Percentiles rank a stretch among this genome's conserved stretches.
These are phyloP conservation scores for Inonotus hispidus DNA, from an alignment of 1,284 basidiomycete species.

Conservation along the genomic window DNA sequence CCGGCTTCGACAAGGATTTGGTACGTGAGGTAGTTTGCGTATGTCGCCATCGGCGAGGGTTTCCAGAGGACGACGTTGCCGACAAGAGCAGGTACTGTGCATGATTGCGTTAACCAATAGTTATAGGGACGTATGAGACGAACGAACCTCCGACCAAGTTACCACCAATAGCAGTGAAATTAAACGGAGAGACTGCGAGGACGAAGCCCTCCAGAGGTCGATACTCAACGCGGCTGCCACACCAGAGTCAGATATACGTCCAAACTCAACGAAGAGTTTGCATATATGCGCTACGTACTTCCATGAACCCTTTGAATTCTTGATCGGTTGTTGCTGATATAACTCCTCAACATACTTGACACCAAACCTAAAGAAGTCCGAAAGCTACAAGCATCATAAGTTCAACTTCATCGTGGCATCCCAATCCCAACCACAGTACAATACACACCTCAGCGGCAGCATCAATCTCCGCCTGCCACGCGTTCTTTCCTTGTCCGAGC, in stretches of 20 bases:
- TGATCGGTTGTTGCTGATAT: conserved; percentile 84
- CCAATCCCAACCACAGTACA: background rate
- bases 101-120: conserved; percentile 11
- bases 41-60: conserved; percentile 91
- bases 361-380: conserved; percentile 95
- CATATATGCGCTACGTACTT: conserved; percentile 58
- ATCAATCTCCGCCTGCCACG: conserved; percentile 99
- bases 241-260: conserved; percentile 1
- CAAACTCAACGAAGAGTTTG: conserved; percentile 1
- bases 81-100: conserved; percentile 80
- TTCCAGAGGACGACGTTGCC: conserved; percentile 98
- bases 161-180: conserved; percentile 96
- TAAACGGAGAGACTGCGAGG: conserved; percentile 96
- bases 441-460: conserved; percentile 86
- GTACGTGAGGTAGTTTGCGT: conserved; percentile 92
- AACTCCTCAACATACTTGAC: conserved; percentile 97
- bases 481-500: conserved; percentile 98
- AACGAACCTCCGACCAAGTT: conserved; percentile 74
- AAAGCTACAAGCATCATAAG: conserved; percentile 44
- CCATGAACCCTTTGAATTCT: conserved; percentile 87
- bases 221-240: conserved; percentile 85
- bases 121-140: background rate
- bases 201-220: conserved; percentile 97
- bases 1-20: conserved; percentile 94
- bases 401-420: background rate